Evolutionary conservation across 2,329 filamentous ascomycete species (phyloP).

Genomic region (Cytospora leucostoma): DNA sequence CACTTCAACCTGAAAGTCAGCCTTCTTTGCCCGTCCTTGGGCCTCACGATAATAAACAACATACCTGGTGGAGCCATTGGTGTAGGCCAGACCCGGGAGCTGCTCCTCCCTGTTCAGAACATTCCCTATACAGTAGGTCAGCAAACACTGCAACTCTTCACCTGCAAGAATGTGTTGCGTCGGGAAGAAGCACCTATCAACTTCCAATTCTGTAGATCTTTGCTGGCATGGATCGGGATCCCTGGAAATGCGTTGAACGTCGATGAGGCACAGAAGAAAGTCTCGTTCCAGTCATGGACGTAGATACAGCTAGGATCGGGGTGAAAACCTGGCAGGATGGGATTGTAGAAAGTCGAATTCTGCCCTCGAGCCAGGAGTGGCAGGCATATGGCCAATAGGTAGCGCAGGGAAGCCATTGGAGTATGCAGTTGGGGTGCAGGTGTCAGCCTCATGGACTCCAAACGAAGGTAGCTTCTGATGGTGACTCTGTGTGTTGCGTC

Average conservation of each 20-base stretch:
- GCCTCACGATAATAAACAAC: neutral
- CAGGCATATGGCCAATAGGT: neutral
- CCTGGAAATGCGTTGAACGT: constrained; percentile 48
- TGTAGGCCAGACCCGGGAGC: constrained; percentile 37
- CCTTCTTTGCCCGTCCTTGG: neutral
- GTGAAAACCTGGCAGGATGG: constrained; percentile 47
- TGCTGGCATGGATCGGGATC: constrained; percentile 47
- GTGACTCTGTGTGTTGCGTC: neutral
- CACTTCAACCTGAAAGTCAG: constrained; percentile 26
- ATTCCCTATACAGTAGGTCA: constrained; percentile 33
- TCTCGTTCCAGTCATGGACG: constrained; percentile 40
- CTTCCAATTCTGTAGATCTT: constrained; percentile 46
- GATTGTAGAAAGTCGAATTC: constrained; percentile 39
- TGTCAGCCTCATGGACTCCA: neutral
- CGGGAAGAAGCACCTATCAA: constrained; percentile 32
- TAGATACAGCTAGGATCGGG: constrained; percentile 47
- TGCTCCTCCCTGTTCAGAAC: constrained; percentile 40
- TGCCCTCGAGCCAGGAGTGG: neutral
- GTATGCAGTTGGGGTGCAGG: neutral
- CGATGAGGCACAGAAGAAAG: constrained; percentile 47
- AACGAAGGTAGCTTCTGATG: neutral
- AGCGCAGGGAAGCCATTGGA: neutral
- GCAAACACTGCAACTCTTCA: neutral
- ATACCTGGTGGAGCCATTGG: constrained; percentile 37
- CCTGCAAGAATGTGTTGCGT: neutral